phyloP scores from a whole-genome alignment of 1,139 yeast species.

The Kazachstania sp. region DNA sequence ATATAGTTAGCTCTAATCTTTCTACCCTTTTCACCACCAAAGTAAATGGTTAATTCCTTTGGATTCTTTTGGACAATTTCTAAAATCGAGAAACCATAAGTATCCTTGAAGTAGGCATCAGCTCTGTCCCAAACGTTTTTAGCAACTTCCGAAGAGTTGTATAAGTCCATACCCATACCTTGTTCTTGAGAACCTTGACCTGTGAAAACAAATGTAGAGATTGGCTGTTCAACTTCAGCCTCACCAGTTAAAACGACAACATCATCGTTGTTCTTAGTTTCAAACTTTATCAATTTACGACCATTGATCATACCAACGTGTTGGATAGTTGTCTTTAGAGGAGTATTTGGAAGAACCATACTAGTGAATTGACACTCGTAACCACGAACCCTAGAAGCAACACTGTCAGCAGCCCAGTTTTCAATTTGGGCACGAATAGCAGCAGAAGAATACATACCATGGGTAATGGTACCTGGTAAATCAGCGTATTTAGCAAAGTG shows the following conservation, averaged over 20 bases:
- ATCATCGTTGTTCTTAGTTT: slow-evolving; percentile 74
- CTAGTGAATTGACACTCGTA: slow-evolving; percentile 87
- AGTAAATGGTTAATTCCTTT: slow-evolving; percentile 86
- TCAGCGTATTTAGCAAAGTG: slow-evolving; percentile 89
- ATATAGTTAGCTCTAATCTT: slow-evolving; percentile 88
- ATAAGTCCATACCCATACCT: slow-evolving; percentile 99
- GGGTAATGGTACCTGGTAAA: slow-evolving; percentile 95
- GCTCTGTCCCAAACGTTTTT: slow-evolving; percentile 97
- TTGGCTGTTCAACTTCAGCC: slow-evolving; percentile 98
- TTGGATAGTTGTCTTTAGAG: slow-evolving; percentile 77
- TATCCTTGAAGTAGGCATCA: slow-evolving; percentile 80
- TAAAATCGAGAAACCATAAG: slow-evolving; percentile 93
- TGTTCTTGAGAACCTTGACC: slow-evolving; percentile 99
- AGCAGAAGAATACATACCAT: slow-evolving; percentile 98
- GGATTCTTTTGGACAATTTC: slow-evolving; percentile 96
- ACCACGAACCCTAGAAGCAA: slow-evolving; percentile 91
- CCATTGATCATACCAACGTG: slow-evolving; percentile 99
- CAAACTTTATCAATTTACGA: slow-evolving; percentile 91
- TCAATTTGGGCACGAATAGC: slow-evolving; percentile 91
- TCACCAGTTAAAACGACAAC: slow-evolving; percentile 81
- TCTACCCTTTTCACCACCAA: slow-evolving; percentile 97
- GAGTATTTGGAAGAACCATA: slow-evolving; percentile 96
- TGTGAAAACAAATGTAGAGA: slow-evolving; percentile 91
- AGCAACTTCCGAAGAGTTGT: slow-evolving; percentile 85
- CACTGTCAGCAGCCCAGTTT: slow-evolving; percentile 97